Base-by-base conservation (phyloP, 495 filamentous ascomycete species). In the Aspergillus avenaceus region DNA sequence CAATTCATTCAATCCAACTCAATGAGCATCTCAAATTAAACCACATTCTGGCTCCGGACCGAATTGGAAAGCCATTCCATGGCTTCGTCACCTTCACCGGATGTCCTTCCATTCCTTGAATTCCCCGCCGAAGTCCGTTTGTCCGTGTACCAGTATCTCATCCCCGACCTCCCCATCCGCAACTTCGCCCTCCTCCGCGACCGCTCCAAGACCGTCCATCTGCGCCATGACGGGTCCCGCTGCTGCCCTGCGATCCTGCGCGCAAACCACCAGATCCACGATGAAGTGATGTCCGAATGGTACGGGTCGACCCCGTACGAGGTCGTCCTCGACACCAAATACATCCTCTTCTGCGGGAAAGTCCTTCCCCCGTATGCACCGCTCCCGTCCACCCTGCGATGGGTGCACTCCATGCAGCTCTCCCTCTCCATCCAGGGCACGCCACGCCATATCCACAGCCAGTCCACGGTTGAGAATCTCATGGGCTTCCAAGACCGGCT, bases 261-360 rank as follows among this genome's bases (percentile, higher is more conserved):
- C 40, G 24, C 40, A 25, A 50, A 43, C 23, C 48, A 44, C 40
- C 38, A 42, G 18, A 37, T 50, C 27, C 13, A 50, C 48, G 4
- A 42, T 21, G 48, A 50, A 6, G 16, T 50, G 6, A 11, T 50
- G 2, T 40, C 8, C 8, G 48, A 50, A 37, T 50, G 48, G 48
- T 50, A 50, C 37, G 48, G 48, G 8, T 16, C 38, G 6, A 36
- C 41, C 18, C n/a, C 48, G 14, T 50, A 50, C 40, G 48, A 50
- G 27, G 40, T 50, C 13, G 18, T 43, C 26, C 25, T 50, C 7
- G 48, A 50, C 40, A 24, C 38, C 11, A 50, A 37, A 36, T 50
- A 50, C 28, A 50, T 50, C 40, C 38, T 50, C 26, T 50, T 50
- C 48, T 50, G 48, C 48, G 48, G 48, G 7, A 27, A 32, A 8